phyloP scores from a whole-genome alignment of 2,329 filamentous ascomycete species.

The Alternaria longipes region DNA sequence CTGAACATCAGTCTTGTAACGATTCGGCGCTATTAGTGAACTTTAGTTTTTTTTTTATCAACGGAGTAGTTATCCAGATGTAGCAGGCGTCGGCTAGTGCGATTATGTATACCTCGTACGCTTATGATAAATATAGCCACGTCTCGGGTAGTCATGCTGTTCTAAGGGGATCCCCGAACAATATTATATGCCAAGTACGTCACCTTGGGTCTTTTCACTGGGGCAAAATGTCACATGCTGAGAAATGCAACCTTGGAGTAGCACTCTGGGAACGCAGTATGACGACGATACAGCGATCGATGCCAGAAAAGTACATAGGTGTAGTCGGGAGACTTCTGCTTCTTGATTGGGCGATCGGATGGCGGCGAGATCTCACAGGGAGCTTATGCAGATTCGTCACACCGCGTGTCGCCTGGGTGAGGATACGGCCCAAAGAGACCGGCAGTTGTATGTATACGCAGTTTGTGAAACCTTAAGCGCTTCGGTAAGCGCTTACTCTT shows the following conservation, averaged over 20 bases:
- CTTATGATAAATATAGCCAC: background rate
- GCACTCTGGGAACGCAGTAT: background rate
- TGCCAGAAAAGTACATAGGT: background rate
- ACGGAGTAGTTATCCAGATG: no score
- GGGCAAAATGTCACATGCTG: background rate
- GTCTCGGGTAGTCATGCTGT: background rate
- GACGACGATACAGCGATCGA: background rate
- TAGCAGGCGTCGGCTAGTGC: no score
- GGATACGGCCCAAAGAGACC: background rate
- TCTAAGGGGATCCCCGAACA: background rate
- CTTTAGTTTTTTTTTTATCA: no score
- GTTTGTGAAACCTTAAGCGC: conserved; percentile 14
- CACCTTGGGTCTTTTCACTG: background rate
- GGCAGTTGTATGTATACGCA: conserved; percentile 5
- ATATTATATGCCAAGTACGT: background rate
- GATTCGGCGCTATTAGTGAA: no score
- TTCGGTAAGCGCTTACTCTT: conserved; percentile 10
- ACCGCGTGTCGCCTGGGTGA: conserved; percentile 5
- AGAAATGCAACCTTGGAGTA: background rate
- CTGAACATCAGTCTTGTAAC: no score
- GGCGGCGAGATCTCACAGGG: conserved; percentile 1
- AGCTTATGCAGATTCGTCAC: conserved; percentile 8
- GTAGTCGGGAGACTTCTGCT: background rate
- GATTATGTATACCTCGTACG: background rate
- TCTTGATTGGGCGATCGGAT: background rate